phyloP scores from a whole-genome alignment of 2,329 filamentous ascomycete genomes.

The Neurospora crassa region DNA sequence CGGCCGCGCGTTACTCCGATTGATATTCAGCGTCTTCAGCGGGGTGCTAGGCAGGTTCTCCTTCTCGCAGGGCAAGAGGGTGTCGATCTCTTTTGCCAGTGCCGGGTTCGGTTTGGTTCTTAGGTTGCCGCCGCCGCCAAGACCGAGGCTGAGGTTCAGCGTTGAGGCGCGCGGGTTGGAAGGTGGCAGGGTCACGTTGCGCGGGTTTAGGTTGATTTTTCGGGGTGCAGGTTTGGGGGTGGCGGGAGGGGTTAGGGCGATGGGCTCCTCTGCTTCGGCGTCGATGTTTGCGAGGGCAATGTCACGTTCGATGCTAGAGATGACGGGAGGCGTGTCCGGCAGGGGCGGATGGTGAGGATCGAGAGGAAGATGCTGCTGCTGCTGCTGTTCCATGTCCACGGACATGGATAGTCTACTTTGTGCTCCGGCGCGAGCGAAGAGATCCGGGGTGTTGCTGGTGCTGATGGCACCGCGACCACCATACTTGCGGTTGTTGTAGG shows the following conservation, averaged over 20 bases:
- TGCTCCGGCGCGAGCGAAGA: neutral
- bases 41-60: neutral
- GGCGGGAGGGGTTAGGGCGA: neutral
- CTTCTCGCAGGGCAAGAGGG: neutral
- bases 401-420: neutral
- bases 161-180: neutral
- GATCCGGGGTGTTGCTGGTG: neutral
- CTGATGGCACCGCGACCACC: neutral
- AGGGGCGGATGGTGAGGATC: neutral
- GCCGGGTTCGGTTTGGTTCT: neutral
- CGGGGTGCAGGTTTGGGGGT: neutral
- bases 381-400: neutral
- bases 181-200: neutral
- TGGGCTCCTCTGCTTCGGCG: neutral
- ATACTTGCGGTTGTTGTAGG: neutral
- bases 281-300: neutral
- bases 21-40: neutral
- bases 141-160: neutral
- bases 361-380: neutral
- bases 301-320: neutral
- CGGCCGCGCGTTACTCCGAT: neutral
- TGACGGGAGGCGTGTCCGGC: neutral
- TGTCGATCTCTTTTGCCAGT: neutral
- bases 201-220: neutral
- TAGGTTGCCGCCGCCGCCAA: neutral